Evolutionary conservation across 2,329 filamentous ascomycete species (phyloP).

Genomic region (Curvularia lunata): DNA sequence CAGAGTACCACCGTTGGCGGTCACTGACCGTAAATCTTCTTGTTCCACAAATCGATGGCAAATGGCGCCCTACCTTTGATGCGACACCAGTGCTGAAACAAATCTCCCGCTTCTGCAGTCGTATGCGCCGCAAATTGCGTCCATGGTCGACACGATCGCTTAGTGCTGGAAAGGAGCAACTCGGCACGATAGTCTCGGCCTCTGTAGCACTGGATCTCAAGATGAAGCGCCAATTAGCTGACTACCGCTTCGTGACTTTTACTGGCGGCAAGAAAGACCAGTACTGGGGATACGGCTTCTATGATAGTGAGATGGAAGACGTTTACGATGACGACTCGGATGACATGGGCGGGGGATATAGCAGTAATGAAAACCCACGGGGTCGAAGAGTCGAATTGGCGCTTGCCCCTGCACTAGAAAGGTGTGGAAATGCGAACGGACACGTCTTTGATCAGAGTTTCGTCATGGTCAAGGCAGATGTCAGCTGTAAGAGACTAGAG

Average conservation of each 20-base stretch:
- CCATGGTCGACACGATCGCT: constrained; percentile 43
- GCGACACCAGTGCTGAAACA: constrained; percentile 43
- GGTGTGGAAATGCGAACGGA: constrained; percentile 49
- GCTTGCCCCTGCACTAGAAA: constrained; percentile 47
- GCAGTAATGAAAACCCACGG: constrained; percentile 19
- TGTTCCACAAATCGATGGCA: constrained; percentile 47
- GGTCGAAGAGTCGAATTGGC: constrained; percentile 41
- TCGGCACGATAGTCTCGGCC: constrained; percentile 45
- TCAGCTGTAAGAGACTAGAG: constrained; percentile 44
- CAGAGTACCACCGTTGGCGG: constrained; percentile 48
- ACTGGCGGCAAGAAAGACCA: constrained; percentile 42
- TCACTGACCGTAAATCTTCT: constrained; percentile 46
- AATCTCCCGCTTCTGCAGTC: constrained; percentile 41
- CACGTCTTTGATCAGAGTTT: constrained; percentile 48
- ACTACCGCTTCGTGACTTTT: constrained; percentile 49
- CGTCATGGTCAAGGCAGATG: constrained; percentile 48
- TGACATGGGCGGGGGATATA: constrained; percentile 19
- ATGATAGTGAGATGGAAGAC: constrained; percentile 49
- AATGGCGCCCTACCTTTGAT: constrained; percentile 47
- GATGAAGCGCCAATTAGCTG: constrained; percentile 47
- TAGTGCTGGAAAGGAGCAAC: constrained; percentile 39
- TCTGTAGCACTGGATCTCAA: constrained; percentile 47
- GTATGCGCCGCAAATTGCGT: constrained; percentile 39
- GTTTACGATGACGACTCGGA: constrained; percentile 40
- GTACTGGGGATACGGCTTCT: constrained; percentile 46